phyloP scores from a whole-genome alignment of 148 eudicot species.

The Rhododendron kiyosumense region DNA sequence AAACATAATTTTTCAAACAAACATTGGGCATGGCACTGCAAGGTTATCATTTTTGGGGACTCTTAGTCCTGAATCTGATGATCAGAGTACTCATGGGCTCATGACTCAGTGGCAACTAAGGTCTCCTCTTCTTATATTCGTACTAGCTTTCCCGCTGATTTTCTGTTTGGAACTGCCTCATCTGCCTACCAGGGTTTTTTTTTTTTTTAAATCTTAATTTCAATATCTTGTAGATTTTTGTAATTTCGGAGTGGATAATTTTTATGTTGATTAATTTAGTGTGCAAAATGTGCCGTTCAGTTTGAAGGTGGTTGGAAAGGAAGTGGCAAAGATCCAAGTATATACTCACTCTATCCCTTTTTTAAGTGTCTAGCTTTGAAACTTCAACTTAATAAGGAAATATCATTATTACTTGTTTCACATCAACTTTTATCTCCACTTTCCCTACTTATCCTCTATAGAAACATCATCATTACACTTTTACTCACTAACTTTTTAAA shows the following conservation, averaged over 20 bases:
- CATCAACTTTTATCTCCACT: too few species aligned
- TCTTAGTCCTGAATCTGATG: background rate
- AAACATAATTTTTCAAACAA: background rate
- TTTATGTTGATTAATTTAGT: too few species aligned
- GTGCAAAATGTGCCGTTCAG: background rate
- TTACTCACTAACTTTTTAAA: too few species aligned
- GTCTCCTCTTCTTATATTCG: background rate
- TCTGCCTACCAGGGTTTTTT: background rate
- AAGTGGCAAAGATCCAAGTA: background rate
- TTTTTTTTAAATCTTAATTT: background rate
- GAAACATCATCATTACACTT: too few species aligned
- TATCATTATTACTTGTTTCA: too few species aligned
- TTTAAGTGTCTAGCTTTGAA: too few species aligned
- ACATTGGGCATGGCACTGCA: background rate
- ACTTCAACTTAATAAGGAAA: too few species aligned
- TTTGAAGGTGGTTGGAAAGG: background rate
- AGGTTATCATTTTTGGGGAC: background rate
- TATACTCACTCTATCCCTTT: background rate
- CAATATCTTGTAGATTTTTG: too few species aligned
- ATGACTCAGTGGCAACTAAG: background rate
- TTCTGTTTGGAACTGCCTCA: background rate
- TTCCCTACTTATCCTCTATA: too few species aligned
- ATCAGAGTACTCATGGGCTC: background rate
- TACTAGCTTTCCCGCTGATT: background rate
- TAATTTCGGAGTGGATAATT: background rate